Evolutionary conservation across 1,284 basidiomycete genomes (phyloP).

Genomic region (Moesziomyces globuligerus): DNA sequence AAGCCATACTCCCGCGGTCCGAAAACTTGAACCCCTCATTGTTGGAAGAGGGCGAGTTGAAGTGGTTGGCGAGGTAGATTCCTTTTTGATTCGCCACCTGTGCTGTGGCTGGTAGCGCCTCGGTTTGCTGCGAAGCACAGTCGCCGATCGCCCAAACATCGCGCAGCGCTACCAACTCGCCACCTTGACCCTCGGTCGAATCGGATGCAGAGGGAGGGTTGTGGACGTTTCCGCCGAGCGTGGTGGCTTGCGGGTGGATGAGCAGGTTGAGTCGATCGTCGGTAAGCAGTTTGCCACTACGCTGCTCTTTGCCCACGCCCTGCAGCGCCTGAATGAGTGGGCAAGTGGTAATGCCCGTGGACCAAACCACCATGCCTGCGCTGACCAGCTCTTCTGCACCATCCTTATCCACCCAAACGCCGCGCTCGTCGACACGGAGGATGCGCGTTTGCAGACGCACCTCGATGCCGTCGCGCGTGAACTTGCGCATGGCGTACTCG

Average conservation of each 20-base stretch:
- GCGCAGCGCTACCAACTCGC: conserved; percentile 1
- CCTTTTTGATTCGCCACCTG: conserved; percentile 67
- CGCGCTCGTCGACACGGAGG: conserved; percentile 8
- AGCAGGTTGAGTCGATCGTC: conserved; percentile 34
- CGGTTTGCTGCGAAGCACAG: conserved; percentile 73
- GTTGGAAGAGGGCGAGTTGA: conserved; percentile 27
- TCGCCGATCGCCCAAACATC: conserved; percentile 74
- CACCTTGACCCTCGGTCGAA: background rate
- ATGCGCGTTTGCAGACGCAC: conserved; percentile 33
- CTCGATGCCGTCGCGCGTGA: conserved; percentile 39
- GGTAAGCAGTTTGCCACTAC: conserved; percentile 73
- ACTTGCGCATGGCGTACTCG: conserved; percentile 61
- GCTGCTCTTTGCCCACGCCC: conserved; percentile 74
- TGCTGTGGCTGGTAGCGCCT: conserved; percentile 65
- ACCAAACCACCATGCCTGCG: conserved; percentile 82
- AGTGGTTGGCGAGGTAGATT: conserved; percentile 45
- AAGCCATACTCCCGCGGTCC: conserved; percentile 80
- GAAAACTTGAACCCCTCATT: conserved; percentile 74
- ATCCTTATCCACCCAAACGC: conserved; percentile 7
- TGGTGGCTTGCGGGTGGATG: background rate
- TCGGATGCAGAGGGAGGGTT: too few species aligned
- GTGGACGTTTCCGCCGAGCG: conserved; percentile 1
- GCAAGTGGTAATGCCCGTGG: conserved; percentile 81
- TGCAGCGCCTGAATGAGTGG: conserved; percentile 76
- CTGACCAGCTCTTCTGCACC: background rate